These are phyloP conservation scores for Pseudophaeomoniella oleicola DNA, from an alignment of 2,329 filamentous ascomycete genomes.

Conservation along the genomic window DNA sequence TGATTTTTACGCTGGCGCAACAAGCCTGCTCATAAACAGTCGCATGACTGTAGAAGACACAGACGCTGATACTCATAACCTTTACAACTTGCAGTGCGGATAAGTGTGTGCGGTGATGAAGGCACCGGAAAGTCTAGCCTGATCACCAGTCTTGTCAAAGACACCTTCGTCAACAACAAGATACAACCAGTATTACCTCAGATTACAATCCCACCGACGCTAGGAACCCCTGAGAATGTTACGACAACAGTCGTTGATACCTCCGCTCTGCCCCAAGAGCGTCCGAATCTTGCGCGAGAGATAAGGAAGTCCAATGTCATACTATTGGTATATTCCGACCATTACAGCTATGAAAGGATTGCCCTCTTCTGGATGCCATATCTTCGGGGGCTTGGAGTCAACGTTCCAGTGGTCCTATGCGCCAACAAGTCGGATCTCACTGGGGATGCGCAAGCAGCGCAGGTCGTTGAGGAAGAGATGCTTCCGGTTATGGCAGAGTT, in stretches of 20 bases:
- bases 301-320: constrained; percentile 96
- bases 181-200: constrained; percentile 89
- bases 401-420: constrained; percentile 90
- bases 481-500: constrained; percentile 96
- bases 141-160: constrained; percentile 91
- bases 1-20: not conserved
- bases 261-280: constrained; percentile 84
- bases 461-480: constrained; percentile 94
- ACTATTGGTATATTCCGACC: constrained; percentile 89
- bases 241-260: constrained; percentile 97
- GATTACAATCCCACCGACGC: constrained; percentile 85
- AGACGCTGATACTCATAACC: too few relatives aligned
- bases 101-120: constrained; percentile 94
- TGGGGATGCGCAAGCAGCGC: constrained; percentile 57
- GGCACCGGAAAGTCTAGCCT: constrained; percentile 87
- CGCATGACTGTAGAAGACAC: too few relatives aligned
- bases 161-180: constrained; percentile 88
- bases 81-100: constrained; percentile 48
- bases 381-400: constrained; percentile 94
- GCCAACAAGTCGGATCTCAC: constrained; percentile 93
- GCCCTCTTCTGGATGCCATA: constrained; percentile 98
- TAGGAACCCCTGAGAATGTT: constrained; percentile 90
- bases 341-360: constrained; percentile 96
- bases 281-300: constrained; percentile 78
- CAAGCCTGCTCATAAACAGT: not conserved